phyloP scores from a whole-genome alignment of 2,329 filamentous ascomycete species.

The Erysiphe pulchra region DNA sequence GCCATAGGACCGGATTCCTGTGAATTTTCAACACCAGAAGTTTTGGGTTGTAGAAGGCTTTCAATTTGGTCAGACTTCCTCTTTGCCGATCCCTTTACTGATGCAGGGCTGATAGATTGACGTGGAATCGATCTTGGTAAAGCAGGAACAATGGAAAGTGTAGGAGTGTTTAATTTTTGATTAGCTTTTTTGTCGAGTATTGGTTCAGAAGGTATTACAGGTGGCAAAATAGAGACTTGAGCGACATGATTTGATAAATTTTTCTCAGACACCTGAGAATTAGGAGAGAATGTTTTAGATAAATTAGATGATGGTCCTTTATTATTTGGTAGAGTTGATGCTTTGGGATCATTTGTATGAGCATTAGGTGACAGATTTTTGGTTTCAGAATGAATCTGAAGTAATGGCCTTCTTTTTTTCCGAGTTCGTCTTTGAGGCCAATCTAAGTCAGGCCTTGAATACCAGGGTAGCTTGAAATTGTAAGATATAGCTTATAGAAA shows the following conservation, averaged over 20 bases:
- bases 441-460: slow-evolving; percentile 22
- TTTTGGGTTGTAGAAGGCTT: neutral
- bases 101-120: slow-evolving; percentile 5
- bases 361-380: slow-evolving; percentile 7
- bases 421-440: slow-evolving; percentile 22
- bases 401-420: slow-evolving; percentile 18
- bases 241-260: slow-evolving; percentile 24
- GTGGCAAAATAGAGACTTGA: slow-evolving; percentile 20
- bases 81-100: neutral
- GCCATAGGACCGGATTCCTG: neutral
- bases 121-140: slow-evolving; percentile 18
- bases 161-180: slow-evolving; percentile 20
- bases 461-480: slow-evolving; percentile 27
- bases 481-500: slow-evolving; percentile 9
- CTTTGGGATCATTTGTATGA: neutral
- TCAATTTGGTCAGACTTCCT: slow-evolving; percentile 1
- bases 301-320: slow-evolving; percentile 1
- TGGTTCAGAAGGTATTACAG: slow-evolving; percentile 7
- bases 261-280: slow-evolving; percentile 16
- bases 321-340: neutral
- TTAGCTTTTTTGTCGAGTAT: slow-evolving; percentile 8
- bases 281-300: slow-evolving; percentile 19
- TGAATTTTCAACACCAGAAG: neutral
- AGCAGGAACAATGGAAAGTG: slow-evolving; percentile 19
- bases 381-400: slow-evolving; percentile 6